Evolutionary conservation across 2,329 filamentous ascomycete genomes (phyloP), one percentile per base, ranked within the genome.

Genomic region (Fusarium guadeloupense): DNA sequence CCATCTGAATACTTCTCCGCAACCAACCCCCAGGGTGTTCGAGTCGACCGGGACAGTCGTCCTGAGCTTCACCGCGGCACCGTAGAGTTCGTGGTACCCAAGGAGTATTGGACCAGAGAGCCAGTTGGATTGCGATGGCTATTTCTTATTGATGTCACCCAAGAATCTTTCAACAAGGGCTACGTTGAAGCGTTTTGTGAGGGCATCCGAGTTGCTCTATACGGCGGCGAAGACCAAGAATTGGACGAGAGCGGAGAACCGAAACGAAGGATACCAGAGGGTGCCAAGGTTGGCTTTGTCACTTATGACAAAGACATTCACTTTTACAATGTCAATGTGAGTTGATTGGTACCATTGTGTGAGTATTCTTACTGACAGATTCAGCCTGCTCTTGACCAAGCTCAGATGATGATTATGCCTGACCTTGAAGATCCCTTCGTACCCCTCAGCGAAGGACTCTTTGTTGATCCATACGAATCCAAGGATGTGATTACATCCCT

Each of bases 401-500:
- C 95, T 9, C 95, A 99, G 73, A 97, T 99, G 92, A 87, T 99
- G 81, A 93, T 99, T 44, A 97, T 99, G 92, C 91, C 95, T 4
- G 95, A 99, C 72, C 85, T 99, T 42, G 93, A 98, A 70, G 95
- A 99, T 66, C 95, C 95, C 0, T 99, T 99, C 74, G 88, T 98
- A 14, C 93, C 95, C 4, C 81, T 99, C 16, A 92, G 91, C 62
- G 91, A 96, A 54, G 93, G 94, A 14, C 82, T 99, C 9, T 98
- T 98, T 74, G 94, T 98, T 14, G 94, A 99, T 74, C 93, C 95
- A 2, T 89, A 93, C 68, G 92, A 97, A 74, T 95, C 92, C 39
- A 94, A 90, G 81, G 81, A 87, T 20, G 88, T 96, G 70, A 97
- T 99, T 70, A 90, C 88, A 4, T 90, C 90, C n/a, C 84, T 99